Evolutionary conservation across 2,329 filamentous ascomycete genomes (phyloP).

Genomic region (Bimuria novae-zelandiae): DNA sequence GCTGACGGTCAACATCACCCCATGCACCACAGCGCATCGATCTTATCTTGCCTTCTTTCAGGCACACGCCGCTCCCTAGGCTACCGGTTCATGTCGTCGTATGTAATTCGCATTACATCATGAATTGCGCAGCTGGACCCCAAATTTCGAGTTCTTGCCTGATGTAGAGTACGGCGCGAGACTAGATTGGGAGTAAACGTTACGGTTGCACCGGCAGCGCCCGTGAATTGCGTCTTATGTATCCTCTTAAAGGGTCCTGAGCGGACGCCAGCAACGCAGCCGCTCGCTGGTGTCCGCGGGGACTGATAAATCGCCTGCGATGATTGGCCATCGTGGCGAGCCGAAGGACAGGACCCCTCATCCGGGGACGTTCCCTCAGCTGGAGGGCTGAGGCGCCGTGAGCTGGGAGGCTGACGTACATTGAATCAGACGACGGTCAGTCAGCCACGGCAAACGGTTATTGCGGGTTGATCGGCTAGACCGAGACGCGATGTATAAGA

Average conservation of each 20-base stretch:
- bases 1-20: constrained; percentile 5
- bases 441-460: background rate
- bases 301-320: background rate
- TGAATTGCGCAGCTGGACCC: background rate
- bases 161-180: background rate
- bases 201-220: background rate
- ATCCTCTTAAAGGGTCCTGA: background rate
- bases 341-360: background rate
- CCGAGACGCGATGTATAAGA: background rate
- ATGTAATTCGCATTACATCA: no score
- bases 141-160: background rate
- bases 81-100: no score
- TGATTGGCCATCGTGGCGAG: constrained; percentile 5
- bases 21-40: background rate
- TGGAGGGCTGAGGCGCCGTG: background rate
- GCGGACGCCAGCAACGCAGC: background rate
- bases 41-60: constrained; percentile 5
- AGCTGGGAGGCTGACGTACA: background rate
- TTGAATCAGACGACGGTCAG: background rate
- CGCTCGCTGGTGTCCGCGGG: background rate
- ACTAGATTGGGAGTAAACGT: background rate
- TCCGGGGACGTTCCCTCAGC: constrained; percentile 2
- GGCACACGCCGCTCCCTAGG: background rate
- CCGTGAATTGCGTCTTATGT: no score
- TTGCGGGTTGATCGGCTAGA: background rate